These are phyloP conservation scores for Nannochloropsis gaditana DNA, from an alignment of 108 stramenopile species.

Conservation along the genomic window DNA sequence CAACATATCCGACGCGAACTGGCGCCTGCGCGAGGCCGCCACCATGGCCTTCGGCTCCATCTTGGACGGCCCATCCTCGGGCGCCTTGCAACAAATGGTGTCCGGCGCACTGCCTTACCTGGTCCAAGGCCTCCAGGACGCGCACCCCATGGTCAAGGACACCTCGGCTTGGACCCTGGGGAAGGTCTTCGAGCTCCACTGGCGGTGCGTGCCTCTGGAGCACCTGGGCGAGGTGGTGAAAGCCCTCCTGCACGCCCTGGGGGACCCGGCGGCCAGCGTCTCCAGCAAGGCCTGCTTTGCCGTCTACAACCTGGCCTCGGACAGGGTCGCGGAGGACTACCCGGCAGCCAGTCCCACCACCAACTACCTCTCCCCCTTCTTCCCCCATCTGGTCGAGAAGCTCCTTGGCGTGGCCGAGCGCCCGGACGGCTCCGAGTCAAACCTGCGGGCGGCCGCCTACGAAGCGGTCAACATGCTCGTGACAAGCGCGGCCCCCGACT, in stretches of 20 bases:
- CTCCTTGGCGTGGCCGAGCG: constrained; percentile 74
- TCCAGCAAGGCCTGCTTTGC: constrained; percentile 79
- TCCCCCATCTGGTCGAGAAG: constrained; percentile 65
- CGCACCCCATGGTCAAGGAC: constrained; percentile 73
- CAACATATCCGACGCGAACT: constrained; percentile 75
- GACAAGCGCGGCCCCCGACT: background rate
- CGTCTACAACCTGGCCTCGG: constrained; percentile 78
- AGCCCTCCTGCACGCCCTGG: constrained; percentile 61
- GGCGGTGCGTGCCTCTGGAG: constrained; percentile 65
- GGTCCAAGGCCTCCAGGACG: constrained; percentile 62
- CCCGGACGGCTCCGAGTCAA: constrained; percentile 70
- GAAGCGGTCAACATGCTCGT: constrained; percentile 70
- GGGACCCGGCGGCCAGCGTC: constrained; percentile 68
- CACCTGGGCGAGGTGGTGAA: constrained; percentile 70
- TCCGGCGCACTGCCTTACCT: constrained; percentile 75
- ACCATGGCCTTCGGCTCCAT: constrained; percentile 87
- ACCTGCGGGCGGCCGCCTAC: constrained; percentile 71
- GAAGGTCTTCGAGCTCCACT: constrained; percentile 79
- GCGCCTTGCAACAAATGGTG: constrained; percentile 67
- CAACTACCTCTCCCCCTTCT: constrained; percentile 68
- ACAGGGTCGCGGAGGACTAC: constrained; percentile 61
- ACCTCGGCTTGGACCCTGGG: constrained; percentile 83
- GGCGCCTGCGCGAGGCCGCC: constrained; percentile 82
- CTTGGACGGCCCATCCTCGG: constrained; percentile 72
- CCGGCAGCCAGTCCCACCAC: constrained; percentile 58